phyloP scores from a whole-genome alignment of 352 stramenopile species.

The Plasmopara muralis region DNA sequence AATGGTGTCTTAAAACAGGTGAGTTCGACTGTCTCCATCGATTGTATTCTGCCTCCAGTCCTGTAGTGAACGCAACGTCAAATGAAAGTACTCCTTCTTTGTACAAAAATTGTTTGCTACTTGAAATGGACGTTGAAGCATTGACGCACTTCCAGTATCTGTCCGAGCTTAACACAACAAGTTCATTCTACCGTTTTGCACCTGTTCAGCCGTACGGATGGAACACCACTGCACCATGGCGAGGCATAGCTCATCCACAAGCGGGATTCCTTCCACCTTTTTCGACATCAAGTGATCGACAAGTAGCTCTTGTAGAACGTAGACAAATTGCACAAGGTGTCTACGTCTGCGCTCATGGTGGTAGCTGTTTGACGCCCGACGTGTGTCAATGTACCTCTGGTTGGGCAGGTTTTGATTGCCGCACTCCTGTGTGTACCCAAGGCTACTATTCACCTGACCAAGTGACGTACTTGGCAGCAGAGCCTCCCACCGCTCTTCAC shows the following conservation, averaged over 20 bases:
- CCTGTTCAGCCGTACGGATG: slow-evolving; percentile 77
- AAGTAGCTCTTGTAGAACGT: slow-evolving; percentile 88
- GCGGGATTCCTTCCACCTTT: slow-evolving; percentile 59
- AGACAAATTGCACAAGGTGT: slow-evolving; percentile 84
- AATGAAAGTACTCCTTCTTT: slow-evolving; percentile 6
- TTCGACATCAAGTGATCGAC: slow-evolving; percentile 56
- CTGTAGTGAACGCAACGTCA: slow-evolving; percentile 27
- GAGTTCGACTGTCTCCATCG: slow-evolving; percentile 90
- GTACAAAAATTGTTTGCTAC: slow-evolving; percentile 39
- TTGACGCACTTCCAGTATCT: slow-evolving; percentile 88
- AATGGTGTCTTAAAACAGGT: slow-evolving; percentile 89
- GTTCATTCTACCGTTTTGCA: slow-evolving; percentile 77
- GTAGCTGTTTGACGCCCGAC: slow-evolving; percentile 86
- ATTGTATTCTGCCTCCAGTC: slow-evolving; percentile 27
- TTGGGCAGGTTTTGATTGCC: slow-evolving; percentile 96
- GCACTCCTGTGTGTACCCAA: slow-evolving; percentile 90
- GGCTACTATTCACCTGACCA: slow-evolving; percentile 89
- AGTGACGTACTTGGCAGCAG: slow-evolving; percentile 62
- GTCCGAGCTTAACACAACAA: slow-evolving; percentile 64
- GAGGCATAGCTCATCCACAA: slow-evolving; percentile 38
- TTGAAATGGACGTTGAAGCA: slow-evolving; percentile 80
- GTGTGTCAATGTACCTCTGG: slow-evolving; percentile 88
- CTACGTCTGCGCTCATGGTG: slow-evolving; percentile 94
- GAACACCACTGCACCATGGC: slow-evolving; percentile 70
- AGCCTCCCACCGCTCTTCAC: slow-evolving; percentile 41